Evolutionary conservation across 2,329 filamentous ascomycete species (phyloP).

Genomic region (Metarhizium brunneum): DNA sequence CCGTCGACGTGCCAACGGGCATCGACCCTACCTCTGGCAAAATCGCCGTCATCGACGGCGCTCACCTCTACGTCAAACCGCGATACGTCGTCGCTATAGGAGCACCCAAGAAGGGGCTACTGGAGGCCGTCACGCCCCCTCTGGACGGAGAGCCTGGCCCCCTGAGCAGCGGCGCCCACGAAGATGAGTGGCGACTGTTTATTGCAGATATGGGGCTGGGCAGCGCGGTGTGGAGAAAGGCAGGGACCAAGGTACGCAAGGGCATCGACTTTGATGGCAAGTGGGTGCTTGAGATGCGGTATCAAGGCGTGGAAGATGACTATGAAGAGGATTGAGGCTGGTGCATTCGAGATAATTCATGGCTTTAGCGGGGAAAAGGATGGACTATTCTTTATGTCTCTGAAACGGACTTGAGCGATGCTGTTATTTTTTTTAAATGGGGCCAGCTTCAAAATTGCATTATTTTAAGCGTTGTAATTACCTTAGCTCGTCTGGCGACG

Average conservation of each 20-base stretch:
- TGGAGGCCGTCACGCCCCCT: slow-evolving; percentile 60
- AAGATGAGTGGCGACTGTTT: slow-evolving; percentile 66
- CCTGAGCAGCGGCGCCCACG: slow-evolving; percentile 24
- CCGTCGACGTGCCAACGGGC: slow-evolving; percentile 86
- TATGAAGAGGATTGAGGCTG: slow-evolving; percentile 44
- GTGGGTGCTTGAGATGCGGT: slow-evolving; percentile 70
- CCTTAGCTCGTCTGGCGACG: neutral
- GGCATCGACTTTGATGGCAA: slow-evolving; percentile 81
- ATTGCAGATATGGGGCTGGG: slow-evolving; percentile 83
- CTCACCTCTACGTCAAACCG: slow-evolving; percentile 69
- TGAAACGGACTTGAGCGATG: neutral
- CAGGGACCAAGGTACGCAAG: slow-evolving; percentile 68
- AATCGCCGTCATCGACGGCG: slow-evolving; percentile 59
- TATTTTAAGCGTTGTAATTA: neutral
- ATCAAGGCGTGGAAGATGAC: slow-evolving; percentile 28
- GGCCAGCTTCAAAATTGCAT: neutral
- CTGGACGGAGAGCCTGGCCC: slow-evolving; percentile 27
- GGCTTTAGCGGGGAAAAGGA: slow-evolving; percentile 77
- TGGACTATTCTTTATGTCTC: neutral
- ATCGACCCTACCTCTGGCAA: slow-evolving; percentile 71
- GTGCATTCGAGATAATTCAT: slow-evolving; percentile 94
- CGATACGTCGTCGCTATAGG: slow-evolving; percentile 79
- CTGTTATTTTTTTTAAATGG: slow-evolving; percentile 1
- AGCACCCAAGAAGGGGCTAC: slow-evolving; percentile 74
- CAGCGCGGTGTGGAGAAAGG: slow-evolving; percentile 75